Evolutionary conservation across 148 eudicot genomes (phyloP).

Genomic region (Vaccinium corymbosum): DNA sequence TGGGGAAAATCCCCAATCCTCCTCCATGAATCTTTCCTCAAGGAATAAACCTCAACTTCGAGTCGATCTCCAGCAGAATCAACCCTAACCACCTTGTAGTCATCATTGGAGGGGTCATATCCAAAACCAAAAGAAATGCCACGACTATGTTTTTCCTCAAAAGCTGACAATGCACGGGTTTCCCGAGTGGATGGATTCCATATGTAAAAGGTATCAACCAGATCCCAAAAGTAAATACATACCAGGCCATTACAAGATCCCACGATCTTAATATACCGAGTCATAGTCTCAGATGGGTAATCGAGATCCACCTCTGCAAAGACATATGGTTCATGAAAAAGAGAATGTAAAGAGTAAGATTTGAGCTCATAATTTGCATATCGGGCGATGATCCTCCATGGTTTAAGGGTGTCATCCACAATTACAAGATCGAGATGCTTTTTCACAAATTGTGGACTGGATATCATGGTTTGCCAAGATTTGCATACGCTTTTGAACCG

Average conservation of each 20-base stretch:
- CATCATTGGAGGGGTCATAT: slow-evolving; percentile 11
- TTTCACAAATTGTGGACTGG: slow-evolving; percentile 7
- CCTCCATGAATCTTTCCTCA: slow-evolving; percentile 1
- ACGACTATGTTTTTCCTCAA: neutral
- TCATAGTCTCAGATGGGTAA: neutral
- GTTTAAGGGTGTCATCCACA: neutral
- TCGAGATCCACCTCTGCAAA: neutral
- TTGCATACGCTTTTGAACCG: slow-evolving; percentile 3
- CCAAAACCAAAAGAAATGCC: slow-evolving; percentile 6
- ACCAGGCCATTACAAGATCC: slow-evolving; percentile 4
- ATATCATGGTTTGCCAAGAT: slow-evolving; percentile 4
- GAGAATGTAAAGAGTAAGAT: neutral
- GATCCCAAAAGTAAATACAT: neutral
- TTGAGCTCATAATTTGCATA: neutral
- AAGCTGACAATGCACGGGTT: neutral
- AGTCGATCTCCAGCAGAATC: neutral
- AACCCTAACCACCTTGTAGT: slow-evolving; percentile 9
- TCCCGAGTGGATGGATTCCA: slow-evolving; percentile 2
- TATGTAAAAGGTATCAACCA: neutral
- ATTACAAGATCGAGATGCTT: neutral
- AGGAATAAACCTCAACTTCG: neutral
- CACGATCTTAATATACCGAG: neutral
- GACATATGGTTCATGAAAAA: neutral
- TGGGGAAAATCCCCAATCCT: neutral
- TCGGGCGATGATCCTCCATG: neutral